Evolutionary conservation across 2,329 filamentous ascomycete genomes (phyloP).

Genomic region (Beauveria scarabaeidicola): DNA sequence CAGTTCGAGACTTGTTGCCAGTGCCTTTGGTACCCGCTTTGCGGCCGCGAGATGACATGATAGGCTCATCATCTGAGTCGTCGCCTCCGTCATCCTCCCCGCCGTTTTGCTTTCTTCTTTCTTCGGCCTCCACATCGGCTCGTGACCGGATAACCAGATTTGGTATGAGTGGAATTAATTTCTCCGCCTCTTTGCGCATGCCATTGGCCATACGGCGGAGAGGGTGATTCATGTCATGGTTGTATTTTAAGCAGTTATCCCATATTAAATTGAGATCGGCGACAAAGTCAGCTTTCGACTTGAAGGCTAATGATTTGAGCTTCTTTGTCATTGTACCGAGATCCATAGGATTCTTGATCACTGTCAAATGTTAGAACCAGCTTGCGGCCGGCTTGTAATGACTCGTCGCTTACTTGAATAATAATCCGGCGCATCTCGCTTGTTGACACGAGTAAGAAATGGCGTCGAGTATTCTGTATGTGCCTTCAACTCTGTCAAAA

Average conservation of each 20-base stretch:
- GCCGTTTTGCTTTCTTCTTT: conserved; percentile 77
- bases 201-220: conserved; percentile 87
- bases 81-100: conserved; percentile 75
- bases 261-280: conserved; percentile 90
- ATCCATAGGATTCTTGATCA: conserved; percentile 97
- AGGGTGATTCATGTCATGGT: conserved; percentile 79
- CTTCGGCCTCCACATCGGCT: conserved; percentile 86
- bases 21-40: conserved; percentile 72
- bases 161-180: conserved; percentile 88
- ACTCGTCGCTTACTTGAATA: conserved; percentile 60
- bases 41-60: conserved; percentile 92
- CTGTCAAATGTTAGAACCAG: conserved; percentile 33
- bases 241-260: conserved; percentile 95
- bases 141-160: conserved; percentile 85
- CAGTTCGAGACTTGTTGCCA: conserved; percentile 63
- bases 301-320: conserved; percentile 70
- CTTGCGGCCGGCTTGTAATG: conserved; percentile 17
- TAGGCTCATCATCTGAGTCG: conserved; percentile 93
- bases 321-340: conserved; percentile 98
- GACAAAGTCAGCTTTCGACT: conserved; percentile 90
- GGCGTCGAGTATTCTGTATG: conserved; percentile 97
- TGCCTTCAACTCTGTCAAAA: conserved; percentile 91
- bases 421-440: conserved; percentile 94
- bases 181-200: conserved; percentile 97
- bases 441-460: conserved; percentile 89